Evolutionary conservation across 225 moss, liverwort and hornwort genomes (phyloP).

Genomic region (Lunularia cruciata): DNA sequence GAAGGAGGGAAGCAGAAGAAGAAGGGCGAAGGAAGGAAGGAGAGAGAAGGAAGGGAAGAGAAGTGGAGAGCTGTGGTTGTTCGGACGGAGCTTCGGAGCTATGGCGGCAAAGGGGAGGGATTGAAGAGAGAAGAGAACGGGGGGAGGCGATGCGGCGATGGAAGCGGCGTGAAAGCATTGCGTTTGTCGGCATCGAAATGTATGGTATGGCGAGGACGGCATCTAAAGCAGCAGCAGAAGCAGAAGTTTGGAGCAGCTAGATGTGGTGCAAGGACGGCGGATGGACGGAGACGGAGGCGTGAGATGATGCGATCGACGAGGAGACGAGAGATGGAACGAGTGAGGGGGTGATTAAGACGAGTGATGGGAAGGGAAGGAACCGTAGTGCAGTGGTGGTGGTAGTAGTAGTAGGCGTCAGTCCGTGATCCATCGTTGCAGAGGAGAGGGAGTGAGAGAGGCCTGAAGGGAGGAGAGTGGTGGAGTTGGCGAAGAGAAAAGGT

Average conservation of each 20-base stretch:
- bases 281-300: conserved; percentile 25
- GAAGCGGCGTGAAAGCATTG: conserved; percentile 15
- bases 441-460: not conserved
- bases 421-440: conserved; percentile 16
- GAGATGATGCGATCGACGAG: conserved; percentile 10
- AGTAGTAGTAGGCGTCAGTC: conserved; percentile 7
- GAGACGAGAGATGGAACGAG: not conserved
- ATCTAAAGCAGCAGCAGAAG: not conserved
- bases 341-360: not conserved
- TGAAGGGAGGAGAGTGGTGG: not conserved
- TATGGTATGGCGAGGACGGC: conserved; percentile 11
- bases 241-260: not conserved
- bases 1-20: not conserved
- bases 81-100: not conserved
- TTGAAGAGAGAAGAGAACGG: not conserved
- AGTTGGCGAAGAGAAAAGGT: conserved; percentile 5
- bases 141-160: conserved; percentile 20
- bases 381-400: not conserved
- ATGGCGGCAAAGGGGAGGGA: not conserved
- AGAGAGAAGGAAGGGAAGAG: not conserved
- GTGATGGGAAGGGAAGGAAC: not conserved
- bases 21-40: conserved; percentile 1
- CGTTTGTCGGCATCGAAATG: conserved; percentile 13
- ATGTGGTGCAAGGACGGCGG: not conserved
- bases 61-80: not conserved